Evolutionary conservation across 257 asterid genomes (phyloP).

Genomic region (Nicotiana benthamiana): DNA sequence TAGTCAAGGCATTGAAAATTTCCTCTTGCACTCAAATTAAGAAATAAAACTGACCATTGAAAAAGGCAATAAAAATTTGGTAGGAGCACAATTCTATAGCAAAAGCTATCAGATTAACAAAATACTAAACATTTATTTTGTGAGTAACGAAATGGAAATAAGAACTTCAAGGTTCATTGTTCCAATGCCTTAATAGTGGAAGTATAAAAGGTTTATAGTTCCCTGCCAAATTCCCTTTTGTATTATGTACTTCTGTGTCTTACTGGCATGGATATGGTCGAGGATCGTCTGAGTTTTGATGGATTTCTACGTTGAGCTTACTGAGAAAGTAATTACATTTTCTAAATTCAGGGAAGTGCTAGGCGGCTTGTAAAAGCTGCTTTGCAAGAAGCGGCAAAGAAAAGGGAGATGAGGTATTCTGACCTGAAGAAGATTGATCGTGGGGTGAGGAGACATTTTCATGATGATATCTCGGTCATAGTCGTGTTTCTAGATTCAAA

Average conservation of each 20-base stretch:
- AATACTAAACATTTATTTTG: background rate
- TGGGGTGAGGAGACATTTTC: conserved; percentile 43
- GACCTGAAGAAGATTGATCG: conserved; percentile 44
- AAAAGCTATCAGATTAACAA: background rate
- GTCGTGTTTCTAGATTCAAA: conserved; percentile 31
- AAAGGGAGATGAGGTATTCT: conserved; percentile 49
- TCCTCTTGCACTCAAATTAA: background rate
- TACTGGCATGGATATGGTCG: background rate
- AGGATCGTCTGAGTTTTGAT: background rate
- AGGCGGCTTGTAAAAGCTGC: conserved; percentile 43
- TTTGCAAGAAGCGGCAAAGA: conserved; percentile 49
- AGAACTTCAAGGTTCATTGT: background rate
- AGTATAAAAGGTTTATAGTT: background rate
- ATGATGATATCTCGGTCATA: conserved; percentile 39
- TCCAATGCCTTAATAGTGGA: background rate
- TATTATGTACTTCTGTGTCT: background rate
- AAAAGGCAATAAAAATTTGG: background rate
- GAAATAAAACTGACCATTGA: background rate
- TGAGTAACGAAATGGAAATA: background rate
- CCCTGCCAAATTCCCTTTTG: background rate
- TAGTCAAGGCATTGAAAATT: background rate
- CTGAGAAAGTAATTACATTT: background rate
- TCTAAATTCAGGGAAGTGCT: conserved; percentile 33
- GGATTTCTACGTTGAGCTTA: background rate
- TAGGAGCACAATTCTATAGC: background rate